Conservation (phyloP, 1,284 basidiomycete genomes). For the Trichosporon faecale region DNA sequence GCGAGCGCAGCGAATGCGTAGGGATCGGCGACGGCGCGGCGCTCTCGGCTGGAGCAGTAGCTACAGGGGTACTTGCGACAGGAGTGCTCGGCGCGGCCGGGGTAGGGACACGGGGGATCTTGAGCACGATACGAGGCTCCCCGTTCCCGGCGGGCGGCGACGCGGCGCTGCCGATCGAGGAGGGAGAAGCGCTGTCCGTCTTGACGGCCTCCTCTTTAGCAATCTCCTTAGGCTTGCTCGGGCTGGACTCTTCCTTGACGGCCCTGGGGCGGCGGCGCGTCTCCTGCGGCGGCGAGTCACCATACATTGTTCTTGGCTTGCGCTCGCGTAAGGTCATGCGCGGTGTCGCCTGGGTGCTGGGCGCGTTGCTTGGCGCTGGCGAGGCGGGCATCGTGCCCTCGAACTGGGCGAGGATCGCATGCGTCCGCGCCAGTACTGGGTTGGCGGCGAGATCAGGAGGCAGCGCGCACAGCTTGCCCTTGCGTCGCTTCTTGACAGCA, state of each 20-base stretch:
- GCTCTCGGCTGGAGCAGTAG: background rate
- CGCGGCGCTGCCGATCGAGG: background rate
- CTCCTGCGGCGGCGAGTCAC: background rate
- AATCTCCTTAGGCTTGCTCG: background rate
- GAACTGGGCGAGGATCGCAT: conserved; percentile 55
- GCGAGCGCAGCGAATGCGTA: conserved; percentile 8
- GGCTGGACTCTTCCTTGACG: conserved; percentile 3
- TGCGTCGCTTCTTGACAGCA: conserved; percentile 56
- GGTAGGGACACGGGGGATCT: background rate
- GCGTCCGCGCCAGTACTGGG: conserved; percentile 61
- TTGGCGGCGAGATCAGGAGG: conserved; percentile 56
- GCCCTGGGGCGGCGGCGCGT: conserved; percentile 11
- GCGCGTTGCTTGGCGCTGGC: conserved; percentile 16
- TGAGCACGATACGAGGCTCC: background rate
- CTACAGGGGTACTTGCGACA: background rate
- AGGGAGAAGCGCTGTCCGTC: background rate
- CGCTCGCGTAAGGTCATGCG: conserved; percentile 26
- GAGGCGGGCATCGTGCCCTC: conserved; percentile 36
- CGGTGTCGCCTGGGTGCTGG: conserved; percentile 23
- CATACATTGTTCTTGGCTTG: background rate
- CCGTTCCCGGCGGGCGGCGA: background rate
- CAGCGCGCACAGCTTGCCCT: conserved; percentile 55
- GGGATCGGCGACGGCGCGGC: background rate
- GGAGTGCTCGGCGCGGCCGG: background rate
- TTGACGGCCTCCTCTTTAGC: background rate